Evolutionary conservation across 805 yeast genomes (phyloP).

Genomic region (Barnettozyma sp.): DNA sequence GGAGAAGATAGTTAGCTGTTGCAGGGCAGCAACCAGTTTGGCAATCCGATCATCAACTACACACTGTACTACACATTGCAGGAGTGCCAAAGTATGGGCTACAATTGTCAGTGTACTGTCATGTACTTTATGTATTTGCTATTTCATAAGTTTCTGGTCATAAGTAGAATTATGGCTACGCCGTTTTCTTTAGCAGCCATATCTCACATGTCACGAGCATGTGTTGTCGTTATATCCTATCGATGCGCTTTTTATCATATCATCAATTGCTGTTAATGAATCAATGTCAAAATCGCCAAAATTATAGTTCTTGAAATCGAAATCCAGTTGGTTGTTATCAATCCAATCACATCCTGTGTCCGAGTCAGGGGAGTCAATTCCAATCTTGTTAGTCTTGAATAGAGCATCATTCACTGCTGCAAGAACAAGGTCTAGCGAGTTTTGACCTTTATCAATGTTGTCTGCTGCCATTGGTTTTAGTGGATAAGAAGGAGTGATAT

Average conservation of each 20-base stretch:
- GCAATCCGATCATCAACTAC: no score
- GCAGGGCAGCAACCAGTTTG: no score
- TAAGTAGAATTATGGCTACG: no score
- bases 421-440: not conserved
- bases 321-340: constrained; percentile 39
- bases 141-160: no score
- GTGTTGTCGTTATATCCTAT: not conserved
- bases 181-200: no score
- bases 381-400: not conserved
- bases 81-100: no score
- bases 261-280: constrained; percentile 22
- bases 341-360: constrained; percentile 57
- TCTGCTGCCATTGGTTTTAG: constrained; percentile 2
- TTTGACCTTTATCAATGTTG: not conserved
- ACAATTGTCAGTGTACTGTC: no score
- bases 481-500: not conserved
- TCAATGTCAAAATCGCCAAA: constrained; percentile 23
- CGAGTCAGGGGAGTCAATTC: constrained; percentile 20
- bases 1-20: no score
- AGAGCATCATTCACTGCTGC: constrained; percentile 2
- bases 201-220: no score
- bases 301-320: constrained; percentile 24
- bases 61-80: no score
- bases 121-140: no score
- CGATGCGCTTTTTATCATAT: constrained; percentile 18